These are phyloP conservation scores for Gastrolobium bilobum DNA, from an alignment of 306 rosid species.

Conservation along the genomic window DNA sequence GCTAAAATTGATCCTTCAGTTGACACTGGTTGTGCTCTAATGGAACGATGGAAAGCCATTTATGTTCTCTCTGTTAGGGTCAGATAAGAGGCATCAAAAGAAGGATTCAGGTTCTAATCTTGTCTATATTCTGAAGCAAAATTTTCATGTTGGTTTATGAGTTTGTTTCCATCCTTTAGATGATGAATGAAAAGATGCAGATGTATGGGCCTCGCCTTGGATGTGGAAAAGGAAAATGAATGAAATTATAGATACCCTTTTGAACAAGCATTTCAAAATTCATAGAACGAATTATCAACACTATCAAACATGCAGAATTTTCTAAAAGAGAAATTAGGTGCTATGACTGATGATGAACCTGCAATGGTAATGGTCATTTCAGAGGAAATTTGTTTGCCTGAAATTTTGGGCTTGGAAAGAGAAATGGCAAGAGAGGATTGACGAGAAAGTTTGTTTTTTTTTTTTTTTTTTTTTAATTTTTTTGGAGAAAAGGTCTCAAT, in stretches of 20 bases:
- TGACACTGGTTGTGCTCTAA: conserved; percentile 61
- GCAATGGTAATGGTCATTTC: conserved; percentile 39
- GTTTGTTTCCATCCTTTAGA: conserved; percentile 29
- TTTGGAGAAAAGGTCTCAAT: conserved; percentile 63
- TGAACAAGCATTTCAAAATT: conserved; percentile 21
- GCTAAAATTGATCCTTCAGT: conserved; percentile 58
- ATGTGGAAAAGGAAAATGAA: background rate
- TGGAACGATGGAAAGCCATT: conserved; percentile 73
- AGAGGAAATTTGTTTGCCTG: conserved; percentile 29
- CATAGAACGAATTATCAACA: background rate
- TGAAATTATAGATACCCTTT: conserved; percentile 38
- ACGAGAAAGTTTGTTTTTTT: conserved; percentile 42
- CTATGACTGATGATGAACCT: conserved; percentile 22
- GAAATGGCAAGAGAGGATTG: conserved; percentile 37
- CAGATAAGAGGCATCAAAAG: background rate
- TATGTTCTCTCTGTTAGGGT: background rate
- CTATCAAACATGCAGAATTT: background rate
- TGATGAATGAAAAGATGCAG: conserved; percentile 23
- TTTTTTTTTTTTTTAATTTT: background rate
- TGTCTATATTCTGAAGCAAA: background rate
- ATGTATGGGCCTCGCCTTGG: background rate
- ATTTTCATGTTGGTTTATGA: conserved; percentile 14
- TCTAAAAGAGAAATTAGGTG: background rate
- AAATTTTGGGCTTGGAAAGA: conserved; percentile 45
- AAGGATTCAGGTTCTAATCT: conserved; percentile 3